Evolutionary conservation across 129 eudicot species (phyloP).

Genomic region (Flaveria ramosissima): DNA sequence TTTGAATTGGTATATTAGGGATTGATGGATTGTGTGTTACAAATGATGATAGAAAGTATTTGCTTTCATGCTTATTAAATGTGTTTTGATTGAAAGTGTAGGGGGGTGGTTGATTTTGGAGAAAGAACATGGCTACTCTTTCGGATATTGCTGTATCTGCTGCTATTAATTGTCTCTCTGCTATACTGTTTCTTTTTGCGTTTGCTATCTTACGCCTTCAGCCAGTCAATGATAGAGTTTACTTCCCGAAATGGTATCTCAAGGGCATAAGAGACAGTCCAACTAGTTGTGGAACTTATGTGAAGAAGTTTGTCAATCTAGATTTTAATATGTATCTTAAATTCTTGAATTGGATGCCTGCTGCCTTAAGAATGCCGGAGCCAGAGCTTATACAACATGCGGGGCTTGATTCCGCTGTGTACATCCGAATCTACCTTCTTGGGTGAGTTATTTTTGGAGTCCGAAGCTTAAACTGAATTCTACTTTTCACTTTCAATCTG

Average conservation of each 20-base stretch:
- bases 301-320: conserved; percentile 72
- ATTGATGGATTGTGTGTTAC: conserved; percentile 13
- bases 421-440: conserved; percentile 89
- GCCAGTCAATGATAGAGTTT: conserved; percentile 89
- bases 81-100: conserved; percentile 27
- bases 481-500: background rate
- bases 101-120: conserved; percentile 42
- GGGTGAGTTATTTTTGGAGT: conserved; percentile 57
- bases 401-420: conserved; percentile 95
- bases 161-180: conserved; percentile 69
- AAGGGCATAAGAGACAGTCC: conserved; percentile 92
- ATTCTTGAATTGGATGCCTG: conserved; percentile 97
- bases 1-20: background rate
- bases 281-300: conserved; percentile 55
- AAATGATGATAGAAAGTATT: background rate
- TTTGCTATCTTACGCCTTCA: conserved; percentile 94
- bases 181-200: conserved; percentile 73
- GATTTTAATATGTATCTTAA: conserved; percentile 72
- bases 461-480: background rate
- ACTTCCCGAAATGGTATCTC: conserved; percentile 96
- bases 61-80: conserved; percentile 20
- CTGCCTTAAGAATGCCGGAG: conserved; percentile 95
- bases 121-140: conserved; percentile 69
- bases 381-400: conserved; percentile 95
- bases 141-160: conserved; percentile 76